Conservation (phyloP, 2,329 filamentous ascomycete genomes). For the Aspergillus pseudoterreus region DNA sequence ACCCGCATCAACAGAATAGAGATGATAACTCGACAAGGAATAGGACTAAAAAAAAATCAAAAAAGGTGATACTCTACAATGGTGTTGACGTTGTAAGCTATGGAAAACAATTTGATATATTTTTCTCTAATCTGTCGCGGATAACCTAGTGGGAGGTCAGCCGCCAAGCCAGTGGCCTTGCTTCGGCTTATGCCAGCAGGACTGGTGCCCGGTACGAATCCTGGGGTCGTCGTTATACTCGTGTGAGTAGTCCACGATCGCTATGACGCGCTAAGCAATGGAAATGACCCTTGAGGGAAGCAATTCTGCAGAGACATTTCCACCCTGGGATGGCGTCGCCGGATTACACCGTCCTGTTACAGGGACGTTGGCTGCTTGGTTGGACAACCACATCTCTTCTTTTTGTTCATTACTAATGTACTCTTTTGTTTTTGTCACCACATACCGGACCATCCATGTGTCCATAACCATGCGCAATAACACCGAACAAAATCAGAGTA, state of each 20-base stretch:
- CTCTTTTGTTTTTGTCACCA: background rate
- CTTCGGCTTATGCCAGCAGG: slow-evolving; percentile 34
- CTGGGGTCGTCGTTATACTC: slow-evolving; percentile 52
- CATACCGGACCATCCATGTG: too few species aligned
- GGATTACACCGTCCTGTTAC: slow-evolving; percentile 49
- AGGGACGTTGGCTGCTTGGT: slow-evolving; percentile 34
- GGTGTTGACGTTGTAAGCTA: background rate
- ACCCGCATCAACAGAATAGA: too few species aligned
- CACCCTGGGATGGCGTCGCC: slow-evolving; percentile 53
- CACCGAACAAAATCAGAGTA: too few species aligned
- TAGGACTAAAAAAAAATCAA: too few species aligned
- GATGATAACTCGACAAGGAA: too few species aligned
- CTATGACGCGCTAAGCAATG: slow-evolving; percentile 53
- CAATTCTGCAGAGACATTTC: slow-evolving; percentile 56
- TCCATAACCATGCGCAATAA: too few species aligned
- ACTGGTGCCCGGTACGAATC: slow-evolving; percentile 55
- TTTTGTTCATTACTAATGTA: slow-evolving; percentile 21
- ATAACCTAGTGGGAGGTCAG: slow-evolving; percentile 40
- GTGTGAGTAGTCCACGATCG: slow-evolving; percentile 54
- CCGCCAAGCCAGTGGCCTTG: slow-evolving; percentile 36
- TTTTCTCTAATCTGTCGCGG: slow-evolving; percentile 35
- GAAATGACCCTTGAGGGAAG: slow-evolving; percentile 55
- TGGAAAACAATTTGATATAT: background rate
- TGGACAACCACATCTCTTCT: slow-evolving; percentile 32
- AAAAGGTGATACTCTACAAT: too few species aligned